A percentile compares a stretch with the other conserved stretches of the same genome.
Evolutionary conservation across 768 basidiomycete genomes (phyloP).

Genomic region (Serendipita sp.): DNA sequence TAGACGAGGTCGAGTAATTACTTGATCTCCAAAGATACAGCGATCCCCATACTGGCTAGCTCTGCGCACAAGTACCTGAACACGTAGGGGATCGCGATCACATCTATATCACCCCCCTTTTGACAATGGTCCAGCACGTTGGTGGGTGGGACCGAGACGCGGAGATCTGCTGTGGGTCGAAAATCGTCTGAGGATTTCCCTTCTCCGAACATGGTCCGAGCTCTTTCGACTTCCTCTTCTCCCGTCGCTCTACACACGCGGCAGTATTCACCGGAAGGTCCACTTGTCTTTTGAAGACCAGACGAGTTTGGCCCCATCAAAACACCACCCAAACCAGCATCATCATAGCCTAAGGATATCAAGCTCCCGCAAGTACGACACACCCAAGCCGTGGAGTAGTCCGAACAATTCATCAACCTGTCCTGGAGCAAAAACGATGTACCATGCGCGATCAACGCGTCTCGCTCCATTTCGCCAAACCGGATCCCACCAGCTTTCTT

Average conservation of each 20-base stretch:
- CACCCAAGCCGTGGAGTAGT: conserved; percentile 99
- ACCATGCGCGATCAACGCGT: conserved; percentile 95
- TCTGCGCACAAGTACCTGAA: conserved; percentile 92
- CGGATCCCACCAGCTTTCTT: conserved; percentile 98
- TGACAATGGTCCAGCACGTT: conserved; percentile 42
- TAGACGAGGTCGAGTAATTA: conserved; percentile 17
- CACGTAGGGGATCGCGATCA: conserved; percentile 90
- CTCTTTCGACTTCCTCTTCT: conserved; percentile 46
- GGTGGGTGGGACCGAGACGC: conserved; percentile 49
- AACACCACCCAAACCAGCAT: conserved; percentile 55
- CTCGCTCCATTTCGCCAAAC: conserved; percentile 99
- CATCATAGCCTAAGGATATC: conserved; percentile 91
- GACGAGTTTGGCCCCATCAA: conserved; percentile 32
- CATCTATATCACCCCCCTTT: conserved; percentile 78
- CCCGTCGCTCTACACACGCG: conserved; percentile 70
- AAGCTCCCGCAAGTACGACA: conserved; percentile 92
- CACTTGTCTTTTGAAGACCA: conserved; percentile 36
- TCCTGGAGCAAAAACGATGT: conserved; percentile 98
- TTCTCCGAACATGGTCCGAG: conserved; percentile 42
- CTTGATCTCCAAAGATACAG: conserved; percentile 64
- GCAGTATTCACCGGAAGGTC: conserved; percentile 86
- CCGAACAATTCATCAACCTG: conserved; percentile 98
- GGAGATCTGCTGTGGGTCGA: conserved; percentile 27
- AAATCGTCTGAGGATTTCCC: conserved; percentile 31
- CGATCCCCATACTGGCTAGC: conserved; percentile 96